Base-by-base conservation (phyloP, 2,329 filamentous ascomycete species). In the Westerdykella aurantiaca region DNA sequence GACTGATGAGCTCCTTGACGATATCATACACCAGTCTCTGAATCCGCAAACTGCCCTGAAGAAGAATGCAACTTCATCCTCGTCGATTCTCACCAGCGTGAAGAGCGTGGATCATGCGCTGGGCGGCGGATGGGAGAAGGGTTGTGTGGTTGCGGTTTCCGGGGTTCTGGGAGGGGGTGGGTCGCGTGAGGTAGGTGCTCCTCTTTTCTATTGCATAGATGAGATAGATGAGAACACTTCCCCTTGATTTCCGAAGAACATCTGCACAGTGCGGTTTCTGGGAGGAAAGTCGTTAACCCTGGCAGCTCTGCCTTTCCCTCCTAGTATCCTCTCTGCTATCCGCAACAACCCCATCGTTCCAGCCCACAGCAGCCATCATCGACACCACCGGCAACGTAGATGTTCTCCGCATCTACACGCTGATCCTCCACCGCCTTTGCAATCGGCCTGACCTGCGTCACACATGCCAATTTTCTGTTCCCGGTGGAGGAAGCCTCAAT, bases 371-470 rank as follows among this genome's bases (percentile, higher is more conserved):
- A 29, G 72, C 69, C 0, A 56, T 76, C 5, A 64, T 77, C 10
- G 74, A 77, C 43, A 69, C 69, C 3, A 69, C 67, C 0, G 69
- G 73, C 2, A 63, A 69, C 2, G 70, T 76, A 34, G 70, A 75
- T 50, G 62, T 75, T 6, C 41, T 71, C 1, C 57, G 56, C 4
- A 47, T 77, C 4, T 67, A 71, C 43, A 48, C 52, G 6, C 31
- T 58, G 6, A 51, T 71, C 5, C 13, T 62, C 16, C 43, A 45
- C 1, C 54, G 55, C 2, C 41, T 66, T 7, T 44, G 50, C 31
- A 31, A 41, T 10, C 43, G 49, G 42, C 29, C 42, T 7, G 25
- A 35, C 6, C 13, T 42, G 12, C 18, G 44, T 3, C 17, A 31
- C 3, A 23, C 25, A 6, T 10, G 50, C 7, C 31, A 37, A 31